Evolutionary conservation across 2,329 filamentous ascomycete species (phyloP).

Genomic region (Microcyclospora tardicrescens): DNA sequence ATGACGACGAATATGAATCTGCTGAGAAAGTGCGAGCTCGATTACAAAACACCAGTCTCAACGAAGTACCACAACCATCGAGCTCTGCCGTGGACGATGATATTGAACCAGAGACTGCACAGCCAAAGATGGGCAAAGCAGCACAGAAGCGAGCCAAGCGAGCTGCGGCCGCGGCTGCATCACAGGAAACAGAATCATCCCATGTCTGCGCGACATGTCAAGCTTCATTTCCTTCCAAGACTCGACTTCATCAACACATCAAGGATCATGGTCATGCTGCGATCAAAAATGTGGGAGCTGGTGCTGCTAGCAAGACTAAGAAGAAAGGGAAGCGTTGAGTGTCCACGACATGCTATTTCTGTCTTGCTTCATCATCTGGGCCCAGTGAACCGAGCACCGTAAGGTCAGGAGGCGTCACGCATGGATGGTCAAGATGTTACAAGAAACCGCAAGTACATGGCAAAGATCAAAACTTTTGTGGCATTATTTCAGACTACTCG

Average conservation of each 20-base stretch:
- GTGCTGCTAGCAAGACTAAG: slow-evolving; percentile 14
- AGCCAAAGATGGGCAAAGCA: slow-evolving; percentile 33
- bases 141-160: slow-evolving; percentile 37
- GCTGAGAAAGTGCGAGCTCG: slow-evolving; percentile 29
- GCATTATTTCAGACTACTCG: too few relatives aligned
- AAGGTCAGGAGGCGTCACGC: too few relatives aligned
- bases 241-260: slow-evolving; percentile 61
- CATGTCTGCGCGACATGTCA: slow-evolving; percentile 68
- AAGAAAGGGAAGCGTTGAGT: slow-evolving; percentile 18
- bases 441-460: neutral
- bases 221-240: slow-evolving; percentile 62
- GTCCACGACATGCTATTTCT: neutral
- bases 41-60: slow-evolving; percentile 16
- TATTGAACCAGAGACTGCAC: slow-evolving; percentile 8
- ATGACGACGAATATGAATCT: slow-evolving; percentile 31
- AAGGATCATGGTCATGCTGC: slow-evolving; percentile 44
- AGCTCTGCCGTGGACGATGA: slow-evolving; percentile 6
- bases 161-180: slow-evolving; percentile 29
- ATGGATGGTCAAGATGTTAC: too few relatives aligned
- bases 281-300: slow-evolving; percentile 16
- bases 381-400: too few relatives aligned
- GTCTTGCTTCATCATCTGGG: too few relatives aligned
- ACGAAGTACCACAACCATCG: slow-evolving; percentile 4
- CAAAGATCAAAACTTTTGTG: neutral
- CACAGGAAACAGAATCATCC: slow-evolving; percentile 24